These are phyloP conservation scores for Fusarium sp. DNA, from an alignment of 2,329 filamentous ascomycete genomes.

Conservation along the genomic window DNA sequence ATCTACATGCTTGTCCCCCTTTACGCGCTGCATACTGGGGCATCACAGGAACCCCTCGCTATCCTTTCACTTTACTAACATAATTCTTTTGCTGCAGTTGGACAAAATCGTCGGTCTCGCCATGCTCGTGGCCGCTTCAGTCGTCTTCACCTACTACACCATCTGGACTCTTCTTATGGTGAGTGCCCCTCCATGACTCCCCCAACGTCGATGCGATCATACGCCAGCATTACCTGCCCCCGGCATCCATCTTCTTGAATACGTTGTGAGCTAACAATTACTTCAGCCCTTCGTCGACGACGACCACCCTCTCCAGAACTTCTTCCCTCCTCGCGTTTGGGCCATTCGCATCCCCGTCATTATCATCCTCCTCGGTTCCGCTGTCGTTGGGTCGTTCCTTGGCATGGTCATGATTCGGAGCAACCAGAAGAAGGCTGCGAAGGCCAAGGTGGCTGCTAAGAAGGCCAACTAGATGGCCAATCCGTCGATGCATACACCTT, in stretches of 20 bases:
- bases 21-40: conserved; percentile 28
- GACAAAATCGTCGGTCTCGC: conserved; percentile 81
- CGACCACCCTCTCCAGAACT: conserved; percentile 89
- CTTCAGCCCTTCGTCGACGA: conserved; percentile 93
- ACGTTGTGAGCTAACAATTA: conserved; percentile 25
- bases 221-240: neutral
- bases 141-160: conserved; percentile 86
- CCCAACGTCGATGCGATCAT: conserved; percentile 2
- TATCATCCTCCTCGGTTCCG: conserved; percentile 88
- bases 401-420: conserved; percentile 98
- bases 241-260: neutral
- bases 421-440: conserved; percentile 96
- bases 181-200: conserved; percentile 46
- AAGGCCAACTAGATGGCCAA: conserved; percentile 77
- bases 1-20: conserved; percentile 37
- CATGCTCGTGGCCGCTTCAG: conserved; percentile 74
- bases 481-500: conserved; percentile 32
- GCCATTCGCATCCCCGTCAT: conserved; percentile 98
- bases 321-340: conserved; percentile 98
- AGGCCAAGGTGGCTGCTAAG: conserved; percentile 84
- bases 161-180: conserved; percentile 99
- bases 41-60: conserved; percentile 41
- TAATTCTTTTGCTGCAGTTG: conserved; percentile 67
- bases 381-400: conserved; percentile 95
- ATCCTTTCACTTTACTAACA: conserved; percentile 26